Base-by-base conservation (phyloP, 1,139 yeast genomes). In the Suhomyces anneliseae region DNA sequence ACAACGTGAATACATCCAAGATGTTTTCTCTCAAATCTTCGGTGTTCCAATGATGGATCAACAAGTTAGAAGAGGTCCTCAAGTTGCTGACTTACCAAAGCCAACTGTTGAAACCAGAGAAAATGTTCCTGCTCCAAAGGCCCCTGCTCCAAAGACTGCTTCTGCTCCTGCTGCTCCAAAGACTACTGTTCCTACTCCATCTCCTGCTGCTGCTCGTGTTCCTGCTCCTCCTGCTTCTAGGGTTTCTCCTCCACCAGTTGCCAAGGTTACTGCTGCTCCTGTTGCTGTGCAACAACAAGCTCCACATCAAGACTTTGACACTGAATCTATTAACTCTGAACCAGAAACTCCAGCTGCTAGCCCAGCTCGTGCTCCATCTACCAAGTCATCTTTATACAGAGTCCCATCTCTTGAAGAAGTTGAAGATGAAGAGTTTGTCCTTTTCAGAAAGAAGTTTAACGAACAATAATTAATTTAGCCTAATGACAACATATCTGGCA, bases 401-500 rank as follows among this genome's bases (percentile, higher is more conserved):
- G 54, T 49, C 42, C 76, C 77, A 19, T 64, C 71, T 1, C 44
- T 72, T 27, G 76, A 72, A 51, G 78, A 70, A 50, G 76, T 73
- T 10, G 78, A 72, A 50, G 79, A 74, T 53, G 79, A 74, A 54
- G 78, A 73, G 51, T 72, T 69, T 54, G 72, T 72, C 6, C 59
- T 71, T 64, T 65, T 70, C 49, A 67, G 72, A 46, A 73, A 72
- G 57, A 70, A 64, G 56, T 72, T 73, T 54, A 73, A 70, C 39
- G 65, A 49, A 12, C 39, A 44, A 35, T 12, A 38, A 43, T 32
- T 5, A 36, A 29, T 29, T 7, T 29, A 29, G 32, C 4, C n/a
- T 29, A 29, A 29, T 11, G 32, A 29, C 32, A 29, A 9, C 32
- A 9, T 9, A 29, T 29, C n/a, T 19, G 24, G 24, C 24, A 19